Base-by-base conservation (phyloP, 2,329 filamentous ascomycete species). In the Claviceps quebecensis region DNA sequence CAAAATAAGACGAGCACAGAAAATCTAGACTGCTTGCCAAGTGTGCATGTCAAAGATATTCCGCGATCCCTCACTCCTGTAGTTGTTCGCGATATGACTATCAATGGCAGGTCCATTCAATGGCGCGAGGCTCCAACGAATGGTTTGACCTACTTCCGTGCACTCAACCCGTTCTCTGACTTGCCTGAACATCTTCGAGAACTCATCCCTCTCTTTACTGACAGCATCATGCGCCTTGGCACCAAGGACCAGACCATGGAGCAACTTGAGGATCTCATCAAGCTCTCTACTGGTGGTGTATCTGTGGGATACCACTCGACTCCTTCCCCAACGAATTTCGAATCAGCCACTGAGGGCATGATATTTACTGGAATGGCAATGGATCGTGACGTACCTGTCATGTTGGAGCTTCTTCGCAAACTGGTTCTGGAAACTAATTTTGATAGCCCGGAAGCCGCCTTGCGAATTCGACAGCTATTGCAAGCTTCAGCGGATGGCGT, bases 111-210 rank as follows among this genome's bases (percentile, higher is more conserved):
- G 41, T 80, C 84, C 45, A 80, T 93, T 4, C 87, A 96, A 60
- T 96, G 90, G 89, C 83, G 85, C 48, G 87, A 95, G 66, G 88
- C 90, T 7, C 86, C 88, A 2, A 98, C 93, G 0, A 98, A 98
- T 60, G 93, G 93, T 0, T 71, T 98, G 53, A 97, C 91, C 1
- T 98, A 98, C 65, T 95, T 98, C 72, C 84, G 90, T 53, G 89
- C 88, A 3, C 79, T 97, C 65, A 89, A 94, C 63, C 76, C 79
- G 0, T 74, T 97, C 51, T 77, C 87, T 45, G 80, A 85, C 54
- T 71, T 98, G 14, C 88, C 91, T 0, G 83, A 91, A 55, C 87
- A 96, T 56, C 75, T 97, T 49, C 80, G 93, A 49, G 75, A 87
- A 58, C 73, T 97, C 53, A 78, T 97, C 47, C 93, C 93, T 0